These are phyloP conservation scores for Thuidium tamariscinum DNA, from an alignment of 225 moss, liverwort and hornwort genomes.

Conservation along the genomic window DNA sequence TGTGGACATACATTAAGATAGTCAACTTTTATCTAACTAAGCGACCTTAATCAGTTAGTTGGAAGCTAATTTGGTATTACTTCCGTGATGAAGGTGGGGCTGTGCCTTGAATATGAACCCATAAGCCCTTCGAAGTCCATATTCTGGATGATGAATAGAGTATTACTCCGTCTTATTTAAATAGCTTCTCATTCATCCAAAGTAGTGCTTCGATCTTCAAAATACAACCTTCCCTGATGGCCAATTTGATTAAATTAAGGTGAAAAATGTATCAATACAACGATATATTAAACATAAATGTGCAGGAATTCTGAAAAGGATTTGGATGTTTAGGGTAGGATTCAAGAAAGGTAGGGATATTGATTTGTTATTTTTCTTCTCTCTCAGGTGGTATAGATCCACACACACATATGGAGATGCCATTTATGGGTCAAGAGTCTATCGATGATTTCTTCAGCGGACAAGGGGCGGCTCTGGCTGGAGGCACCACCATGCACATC, in stretches of 20 bases:
- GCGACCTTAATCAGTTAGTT: background rate
- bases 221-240: background rate
- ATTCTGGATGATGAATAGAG: background rate
- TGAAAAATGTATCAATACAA: background rate
- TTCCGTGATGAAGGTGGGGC: background rate
- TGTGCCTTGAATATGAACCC: background rate
- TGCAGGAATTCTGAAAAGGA: background rate
- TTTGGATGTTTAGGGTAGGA: background rate
- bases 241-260: too few species aligned
- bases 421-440: slow-evolving; percentile 91
- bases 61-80: background rate
- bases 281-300: background rate
- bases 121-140: background rate
- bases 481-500: slow-evolving; percentile 99
- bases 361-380: background rate
- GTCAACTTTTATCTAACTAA: background rate
- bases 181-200: background rate
- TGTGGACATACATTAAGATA: background rate
- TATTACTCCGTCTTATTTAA: background rate
- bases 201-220: background rate
- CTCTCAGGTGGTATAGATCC: slow-evolving; percentile 91
- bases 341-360: background rate
- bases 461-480: slow-evolving; percentile 88
- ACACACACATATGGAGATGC: slow-evolving; percentile 97
- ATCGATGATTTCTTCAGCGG: slow-evolving; percentile 93